phyloP scores from a whole-genome alignment of 139 green algal species.

The Chloropicon primus region DNA sequence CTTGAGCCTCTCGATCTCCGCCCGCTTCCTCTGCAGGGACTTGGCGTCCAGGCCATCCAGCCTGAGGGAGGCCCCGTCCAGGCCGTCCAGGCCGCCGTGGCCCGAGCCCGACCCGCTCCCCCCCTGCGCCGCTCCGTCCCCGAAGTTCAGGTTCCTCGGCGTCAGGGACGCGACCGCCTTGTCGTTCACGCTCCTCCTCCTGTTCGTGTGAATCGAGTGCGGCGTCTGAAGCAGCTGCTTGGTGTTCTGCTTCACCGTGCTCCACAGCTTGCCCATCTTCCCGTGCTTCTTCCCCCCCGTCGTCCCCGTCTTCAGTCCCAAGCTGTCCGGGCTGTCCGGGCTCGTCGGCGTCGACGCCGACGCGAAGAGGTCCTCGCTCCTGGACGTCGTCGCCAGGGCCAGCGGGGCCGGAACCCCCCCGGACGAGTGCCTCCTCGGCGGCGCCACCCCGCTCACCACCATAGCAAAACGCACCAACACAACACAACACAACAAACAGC shows the following conservation, averaged over 20 bases:
- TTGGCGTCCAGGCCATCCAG: not conserved
- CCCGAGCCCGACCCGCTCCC: not conserved
- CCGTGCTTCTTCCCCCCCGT: not conserved
- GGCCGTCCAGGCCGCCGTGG: no score
- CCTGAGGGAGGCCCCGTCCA: not conserved
- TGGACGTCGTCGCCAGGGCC: no score
- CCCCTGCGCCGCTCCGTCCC: no score
- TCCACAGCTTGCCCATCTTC: not conserved
- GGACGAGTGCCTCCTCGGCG: no score
- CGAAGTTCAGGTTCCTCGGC: not conserved
- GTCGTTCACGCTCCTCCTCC: not conserved
- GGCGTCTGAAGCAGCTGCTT: not conserved
- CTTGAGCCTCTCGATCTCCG: not conserved
- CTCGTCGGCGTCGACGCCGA: no score
- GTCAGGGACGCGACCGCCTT: not conserved
- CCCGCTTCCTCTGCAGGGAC: not conserved
- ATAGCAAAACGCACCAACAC: no score
- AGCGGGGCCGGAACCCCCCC: no score
- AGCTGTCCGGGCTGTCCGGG: no score
- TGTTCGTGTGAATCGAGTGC: not conserved
- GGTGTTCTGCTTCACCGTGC: not conserved
- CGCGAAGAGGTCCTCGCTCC: no score
- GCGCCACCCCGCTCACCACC: no score
- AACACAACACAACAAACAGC: no score
- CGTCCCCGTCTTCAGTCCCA: no score